Evolutionary conservation across 345 rosid species (phyloP).

Genomic region (Clausena lansium): DNA sequence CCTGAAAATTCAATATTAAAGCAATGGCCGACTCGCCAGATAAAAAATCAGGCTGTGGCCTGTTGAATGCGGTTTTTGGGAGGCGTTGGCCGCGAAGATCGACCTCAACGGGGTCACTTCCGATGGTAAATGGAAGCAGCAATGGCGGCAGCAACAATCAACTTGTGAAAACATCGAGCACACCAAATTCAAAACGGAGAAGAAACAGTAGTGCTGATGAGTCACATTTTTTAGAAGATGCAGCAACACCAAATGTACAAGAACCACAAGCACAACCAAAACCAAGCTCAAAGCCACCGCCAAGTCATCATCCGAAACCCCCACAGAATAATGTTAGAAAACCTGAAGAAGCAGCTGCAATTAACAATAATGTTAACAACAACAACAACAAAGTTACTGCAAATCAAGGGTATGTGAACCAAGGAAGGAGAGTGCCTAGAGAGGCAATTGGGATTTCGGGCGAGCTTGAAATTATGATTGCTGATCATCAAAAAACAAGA

Average conservation of each 20-base stretch:
- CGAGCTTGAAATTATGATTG: conserved; percentile 81
- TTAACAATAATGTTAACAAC: neutral
- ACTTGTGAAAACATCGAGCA: conserved; percentile 37
- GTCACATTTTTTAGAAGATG: conserved; percentile 24
- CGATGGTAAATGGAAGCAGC: neutral
- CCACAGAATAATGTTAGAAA: neutral
- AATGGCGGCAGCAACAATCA: conserved; percentile 24
- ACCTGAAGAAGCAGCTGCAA: neutral
- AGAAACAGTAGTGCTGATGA: conserved; percentile 51
- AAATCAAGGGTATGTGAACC: conserved; percentile 30
- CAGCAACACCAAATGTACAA: conserved; percentile 3
- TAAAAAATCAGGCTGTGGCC: conserved; percentile 61
- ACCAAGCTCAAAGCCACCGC: conserved; percentile 31
- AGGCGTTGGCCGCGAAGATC: conserved; percentile 60
- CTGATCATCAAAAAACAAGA: conserved; percentile 59
- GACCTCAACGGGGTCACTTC: conserved; percentile 50
- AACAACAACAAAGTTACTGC: neutral
- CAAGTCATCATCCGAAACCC: conserved; percentile 29
- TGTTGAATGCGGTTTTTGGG: conserved; percentile 64
- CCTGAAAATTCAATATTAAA: too few species aligned
- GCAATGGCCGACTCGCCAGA: conserved; percentile 44
- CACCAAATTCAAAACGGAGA: conserved; percentile 37
- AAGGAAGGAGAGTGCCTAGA: conserved; percentile 49
- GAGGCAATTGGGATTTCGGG: conserved; percentile 70
- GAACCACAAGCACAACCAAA: neutral